Base-by-base conservation (phyloP, 169 alveolate species). In the Cryptosporidium bovis region DNA sequence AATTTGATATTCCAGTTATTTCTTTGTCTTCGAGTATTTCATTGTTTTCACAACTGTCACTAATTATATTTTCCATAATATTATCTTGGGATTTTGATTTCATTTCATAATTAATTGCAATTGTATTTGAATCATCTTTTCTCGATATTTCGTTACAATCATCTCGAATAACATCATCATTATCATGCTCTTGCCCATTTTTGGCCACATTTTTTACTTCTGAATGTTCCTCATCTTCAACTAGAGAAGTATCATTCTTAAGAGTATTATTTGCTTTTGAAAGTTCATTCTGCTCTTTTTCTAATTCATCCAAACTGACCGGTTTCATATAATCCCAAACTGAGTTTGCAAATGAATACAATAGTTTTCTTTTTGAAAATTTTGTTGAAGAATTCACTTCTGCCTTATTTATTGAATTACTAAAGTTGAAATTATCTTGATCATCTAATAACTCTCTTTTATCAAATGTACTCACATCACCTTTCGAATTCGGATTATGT, bases 251-350 rank as follows among this genome's bases (percentile, higher is more conserved):
- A 15, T 62, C 67, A 20, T 33, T 62, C 4, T 33, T 34, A 24
- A 20, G 33, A 20, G 0, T 62, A 6, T 60, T 51, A 2, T n/a
- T 15, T 18, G 24, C 36, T 40, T 77, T n/a, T 53, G 44, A 16
- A 40, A 40, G 48, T 8, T 40, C 48, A 53, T 1, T 44, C 58
- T 58, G 68, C 7, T 18, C 56, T 20, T 46, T 62, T 46, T 77
- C 87, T 40, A 56, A 36, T 5, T 77, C 71, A 60, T 77, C 71
- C 44, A 77, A 60, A 46, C 71, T 56, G 20, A 46, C 64, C 18
- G 87, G 87, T 48, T 77, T 77, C 2, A 77, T 60, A 29, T 60
- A 62, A 77, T 77, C 87, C 87, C 87, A 77, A 36, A 77, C 71
- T 46, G 87, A 77, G 15, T 77, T 56, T 33, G 87, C 87, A 46